Evolutionary conservation across 441 rosid genomes (phyloP).

Genomic region (Erodium chrysanthum): DNA sequence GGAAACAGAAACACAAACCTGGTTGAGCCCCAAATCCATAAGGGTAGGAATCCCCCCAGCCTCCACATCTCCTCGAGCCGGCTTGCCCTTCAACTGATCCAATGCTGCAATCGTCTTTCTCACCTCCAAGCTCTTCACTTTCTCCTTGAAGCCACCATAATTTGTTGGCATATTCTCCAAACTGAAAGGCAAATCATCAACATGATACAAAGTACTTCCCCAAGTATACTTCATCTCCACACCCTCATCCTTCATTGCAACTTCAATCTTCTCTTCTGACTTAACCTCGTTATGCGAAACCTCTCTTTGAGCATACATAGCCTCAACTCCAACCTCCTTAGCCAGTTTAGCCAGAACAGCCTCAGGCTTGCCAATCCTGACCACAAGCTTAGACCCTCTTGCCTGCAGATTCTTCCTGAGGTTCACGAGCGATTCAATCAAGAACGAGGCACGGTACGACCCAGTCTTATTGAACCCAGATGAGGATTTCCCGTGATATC

Average conservation of each 20-base stretch:
- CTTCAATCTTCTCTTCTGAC: slow-evolving; percentile 69
- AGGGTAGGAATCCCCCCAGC: slow-evolving; percentile 84
- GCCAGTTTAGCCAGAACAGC: slow-evolving; percentile 62
- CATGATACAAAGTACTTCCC: slow-evolving; percentile 88
- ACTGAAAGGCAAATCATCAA: slow-evolving; percentile 84
- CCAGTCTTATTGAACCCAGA: slow-evolving; percentile 90
- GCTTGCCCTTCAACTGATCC: slow-evolving; percentile 77
- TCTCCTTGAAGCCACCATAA: slow-evolving; percentile 66
- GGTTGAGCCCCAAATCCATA: slow-evolving; percentile 65
- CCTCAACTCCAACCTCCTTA: slow-evolving; percentile 80
- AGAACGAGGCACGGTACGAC: slow-evolving; percentile 61
- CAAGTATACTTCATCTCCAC: slow-evolving; percentile 75
- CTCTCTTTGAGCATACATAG: slow-evolving; percentile 73
- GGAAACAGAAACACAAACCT: slow-evolving; percentile 16
- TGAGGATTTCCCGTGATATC: slow-evolving; percentile 80
- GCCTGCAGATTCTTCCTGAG: slow-evolving; percentile 74
- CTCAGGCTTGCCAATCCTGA: slow-evolving; percentile 76
- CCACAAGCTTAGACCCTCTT: slow-evolving; percentile 80
- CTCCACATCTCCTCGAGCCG: slow-evolving; percentile 78
- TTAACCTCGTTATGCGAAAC: slow-evolving; percentile 78
- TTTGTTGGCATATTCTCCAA: slow-evolving; percentile 73
- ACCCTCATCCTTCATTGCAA: slow-evolving; percentile 80
- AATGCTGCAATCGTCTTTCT: slow-evolving; percentile 68
- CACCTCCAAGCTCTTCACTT: slow-evolving; percentile 54
- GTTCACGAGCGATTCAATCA: slow-evolving; percentile 75